Conservation (phyloP, 139 green algal species). For the Pseudopediastrum boryanum region DNA sequence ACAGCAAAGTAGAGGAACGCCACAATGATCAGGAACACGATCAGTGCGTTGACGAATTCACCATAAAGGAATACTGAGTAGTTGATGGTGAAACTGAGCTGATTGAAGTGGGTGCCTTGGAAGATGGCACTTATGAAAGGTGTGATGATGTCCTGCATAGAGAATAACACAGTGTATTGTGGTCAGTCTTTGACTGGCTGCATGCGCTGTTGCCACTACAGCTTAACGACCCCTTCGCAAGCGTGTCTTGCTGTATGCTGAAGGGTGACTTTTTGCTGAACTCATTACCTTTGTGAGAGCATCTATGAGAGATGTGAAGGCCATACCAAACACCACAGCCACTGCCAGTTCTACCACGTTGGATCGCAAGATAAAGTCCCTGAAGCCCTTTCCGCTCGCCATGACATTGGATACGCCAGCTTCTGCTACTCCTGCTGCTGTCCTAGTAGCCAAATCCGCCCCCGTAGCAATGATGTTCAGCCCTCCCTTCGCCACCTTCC, state of each 20-base stretch:
- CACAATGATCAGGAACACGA: conserved; percentile 19
- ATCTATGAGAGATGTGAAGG: conserved; percentile 21
- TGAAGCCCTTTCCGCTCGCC: background rate
- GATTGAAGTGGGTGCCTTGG: background rate
- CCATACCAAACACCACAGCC: conserved; percentile 25
- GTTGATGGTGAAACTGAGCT: conserved; percentile 24
- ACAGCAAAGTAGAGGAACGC: conserved; percentile 22
- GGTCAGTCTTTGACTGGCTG: background rate
- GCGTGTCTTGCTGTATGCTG: background rate
- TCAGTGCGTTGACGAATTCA: conserved; percentile 29
- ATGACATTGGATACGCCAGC: background rate
- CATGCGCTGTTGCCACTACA: background rate
- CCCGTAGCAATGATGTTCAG: too few relatives aligned
- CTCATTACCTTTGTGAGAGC: conserved; percentile 9
- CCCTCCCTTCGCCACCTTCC: too few relatives aligned
- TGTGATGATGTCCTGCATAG: conserved; percentile 27
- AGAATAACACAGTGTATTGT: background rate
- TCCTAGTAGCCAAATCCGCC: too few relatives aligned
- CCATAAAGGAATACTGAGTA: conserved; percentile 9
- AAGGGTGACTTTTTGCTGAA: background rate
- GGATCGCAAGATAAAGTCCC: conserved; percentile 29
- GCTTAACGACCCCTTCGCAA: background rate
- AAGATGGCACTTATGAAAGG: conserved; percentile 30
- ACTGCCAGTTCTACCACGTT: conserved; percentile 34
- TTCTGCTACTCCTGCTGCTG: background rate